Evolutionary conservation across 495 filamentous ascomycete genomes (phyloP).

Genomic region (Lindgomyces ingoldianus): DNA sequence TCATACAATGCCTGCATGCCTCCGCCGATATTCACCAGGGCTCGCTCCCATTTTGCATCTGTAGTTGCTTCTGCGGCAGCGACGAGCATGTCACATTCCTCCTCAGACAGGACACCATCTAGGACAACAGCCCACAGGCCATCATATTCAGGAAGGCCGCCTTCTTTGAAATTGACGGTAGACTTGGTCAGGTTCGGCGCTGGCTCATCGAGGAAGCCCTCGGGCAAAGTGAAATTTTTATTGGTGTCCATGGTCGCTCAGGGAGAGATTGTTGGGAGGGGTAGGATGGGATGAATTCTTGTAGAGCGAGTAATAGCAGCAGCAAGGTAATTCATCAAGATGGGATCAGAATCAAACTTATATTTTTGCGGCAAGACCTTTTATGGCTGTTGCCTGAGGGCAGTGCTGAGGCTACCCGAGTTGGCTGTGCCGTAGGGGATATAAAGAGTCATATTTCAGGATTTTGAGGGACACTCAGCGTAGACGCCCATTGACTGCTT

Average conservation of each 20-base stretch:
- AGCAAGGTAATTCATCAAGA: too few relatives aligned
- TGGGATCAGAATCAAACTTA: too few relatives aligned
- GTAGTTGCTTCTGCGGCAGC: slow-evolving; percentile 41
- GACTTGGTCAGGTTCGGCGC: slow-evolving; percentile 34
- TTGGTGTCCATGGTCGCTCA: slow-evolving; percentile 17
- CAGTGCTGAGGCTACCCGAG: not conserved
- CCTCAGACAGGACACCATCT: slow-evolving; percentile 45
- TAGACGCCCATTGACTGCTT: not conserved
- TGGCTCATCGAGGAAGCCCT: slow-evolving; percentile 41
- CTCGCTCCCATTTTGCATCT: slow-evolving; percentile 55
- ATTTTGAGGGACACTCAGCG: too few relatives aligned
- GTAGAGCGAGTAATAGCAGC: not conserved
- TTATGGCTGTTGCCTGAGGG: slow-evolving; percentile 1
- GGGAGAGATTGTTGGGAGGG: not conserved
- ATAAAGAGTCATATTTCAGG: too few relatives aligned
- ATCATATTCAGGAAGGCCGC: slow-evolving; percentile 39
- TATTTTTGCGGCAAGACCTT: too few relatives aligned
- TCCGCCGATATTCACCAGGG: slow-evolving; percentile 68
- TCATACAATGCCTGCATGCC: slow-evolving; percentile 59
- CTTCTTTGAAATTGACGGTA: slow-evolving; percentile 43
- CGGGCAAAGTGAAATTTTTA: slow-evolving; percentile 24
- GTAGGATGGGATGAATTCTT: not conserved
- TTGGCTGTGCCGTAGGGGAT: too few relatives aligned
- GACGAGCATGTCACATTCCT: slow-evolving; percentile 47
- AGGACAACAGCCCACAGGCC: slow-evolving; percentile 45